Base-by-base conservation (phyloP, 352 stramenopile species). In the Thraustotheca clavata region DNA sequence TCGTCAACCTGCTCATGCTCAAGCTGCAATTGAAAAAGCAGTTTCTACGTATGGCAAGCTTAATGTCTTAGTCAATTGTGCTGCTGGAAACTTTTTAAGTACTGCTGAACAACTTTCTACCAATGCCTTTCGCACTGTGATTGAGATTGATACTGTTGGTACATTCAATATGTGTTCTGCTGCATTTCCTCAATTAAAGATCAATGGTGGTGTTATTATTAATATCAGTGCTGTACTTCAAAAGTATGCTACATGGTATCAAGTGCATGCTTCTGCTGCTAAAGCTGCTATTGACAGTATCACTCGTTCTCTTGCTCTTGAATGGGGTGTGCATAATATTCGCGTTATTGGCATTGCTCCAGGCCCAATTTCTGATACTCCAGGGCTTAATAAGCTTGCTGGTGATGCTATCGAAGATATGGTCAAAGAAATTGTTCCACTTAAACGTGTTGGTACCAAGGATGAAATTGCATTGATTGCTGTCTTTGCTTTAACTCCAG, bases 181-280 rank as follows among this genome's bases (percentile, higher is more conserved):
- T 5, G 79, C 89, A 0, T 98, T 97, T 62, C 70, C 83, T 6
- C 73, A 75, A 20, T 76, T 98, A 39, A 83, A 83, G 49, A 73
- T 73, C 12, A 79, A 72, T 59, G 73, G 73, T n/a, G 84, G 79
- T 27, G 72, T 80, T 38, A 96, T 98, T 62, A 80, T 99, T 62
- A 98, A 98, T 78, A 98, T 99, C 70, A 97, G 83, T 4, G 92
- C 93, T 60, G 97, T 89, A 54, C 73, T 98, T 69, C 89, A 98
- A 68, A 83, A 90, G 50, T 80, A 86, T 2, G 88, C 87, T 14
- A 97, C 92, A 33, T 96, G 86, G 76, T 98, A 94, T 79, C 95
- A 99, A 72, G 86, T 89, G 29, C 96, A 99, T 71, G 93, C 96
- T 7, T 96, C 86, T 33, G 93, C 95, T 0, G 95, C 96, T 22